Evolutionary conservation across 495 filamentous ascomycete genomes (phyloP).

Genomic region (Penicillium soppii): DNA sequence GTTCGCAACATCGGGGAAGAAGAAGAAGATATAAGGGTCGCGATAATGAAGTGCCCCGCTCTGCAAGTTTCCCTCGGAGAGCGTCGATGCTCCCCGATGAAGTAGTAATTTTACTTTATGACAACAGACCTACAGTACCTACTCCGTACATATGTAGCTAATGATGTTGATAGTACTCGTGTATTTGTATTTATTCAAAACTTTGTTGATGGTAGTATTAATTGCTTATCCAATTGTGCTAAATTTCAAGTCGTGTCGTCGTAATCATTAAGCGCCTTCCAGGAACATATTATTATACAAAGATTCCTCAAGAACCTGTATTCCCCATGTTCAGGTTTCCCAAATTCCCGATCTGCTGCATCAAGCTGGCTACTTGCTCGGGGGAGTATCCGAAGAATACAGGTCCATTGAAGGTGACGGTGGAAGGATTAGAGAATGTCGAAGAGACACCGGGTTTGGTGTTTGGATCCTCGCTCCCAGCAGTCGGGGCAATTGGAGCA

Average conservation of each 20-base stretch:
- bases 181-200: background rate
- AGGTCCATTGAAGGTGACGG: conserved; percentile 80
- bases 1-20: conserved; percentile 23
- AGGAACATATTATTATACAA: conserved; percentile 9
- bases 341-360: conserved; percentile 52
- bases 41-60: conserved; percentile 16
- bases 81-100: conserved; percentile 8
- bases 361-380: conserved; percentile 69
- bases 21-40: conserved; percentile 11
- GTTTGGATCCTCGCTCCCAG: conserved; percentile 13
- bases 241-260: conserved; percentile 18
- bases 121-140: too few relatives aligned
- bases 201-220: background rate
- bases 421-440: conserved; percentile 35
- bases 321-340: conserved; percentile 12
- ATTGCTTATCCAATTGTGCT: background rate
- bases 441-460: conserved; percentile 6
- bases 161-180: too few relatives aligned
- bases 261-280: conserved; percentile 13
- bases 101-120: background rate
- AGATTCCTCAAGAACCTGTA: conserved; percentile 2
- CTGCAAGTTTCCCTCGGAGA: conserved; percentile 32
- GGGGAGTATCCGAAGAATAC: conserved; percentile 87
- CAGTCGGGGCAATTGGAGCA: background rate
- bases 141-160: background rate